Evolutionary conservation across 2,329 filamentous ascomycete genomes (phyloP).

Genomic region (Xylariaceae sp.): DNA sequence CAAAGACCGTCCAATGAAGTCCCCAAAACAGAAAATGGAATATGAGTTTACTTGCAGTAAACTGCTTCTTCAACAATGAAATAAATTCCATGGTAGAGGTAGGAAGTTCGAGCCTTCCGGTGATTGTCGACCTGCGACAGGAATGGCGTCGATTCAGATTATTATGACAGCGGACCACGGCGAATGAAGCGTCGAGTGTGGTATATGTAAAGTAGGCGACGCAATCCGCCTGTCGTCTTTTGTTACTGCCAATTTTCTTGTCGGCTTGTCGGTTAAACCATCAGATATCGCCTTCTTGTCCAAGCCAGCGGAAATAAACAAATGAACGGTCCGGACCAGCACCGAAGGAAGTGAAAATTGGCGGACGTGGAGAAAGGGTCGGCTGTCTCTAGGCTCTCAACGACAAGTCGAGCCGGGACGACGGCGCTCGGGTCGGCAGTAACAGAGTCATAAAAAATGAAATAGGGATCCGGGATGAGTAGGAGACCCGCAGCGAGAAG

Average conservation of each 20-base stretch:
- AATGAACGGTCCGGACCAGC: slow-evolving; percentile 53
- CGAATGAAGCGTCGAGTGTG: slow-evolving; percentile 18
- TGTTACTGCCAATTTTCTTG: slow-evolving; percentile 11
- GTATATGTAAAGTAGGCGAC: slow-evolving; percentile 9
- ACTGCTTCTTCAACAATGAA: slow-evolving; percentile 54
- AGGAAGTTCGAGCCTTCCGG: slow-evolving; percentile 27
- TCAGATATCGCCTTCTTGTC: slow-evolving; percentile 18
- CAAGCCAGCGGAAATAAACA: slow-evolving; percentile 22
- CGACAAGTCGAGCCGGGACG: slow-evolving; percentile 34
- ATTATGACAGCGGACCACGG: slow-evolving; percentile 11
- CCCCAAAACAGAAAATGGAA: slow-evolving; percentile 81
- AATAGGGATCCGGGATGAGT: slow-evolving; percentile 8
- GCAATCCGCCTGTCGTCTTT: slow-evolving; percentile 5
- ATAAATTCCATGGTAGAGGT: slow-evolving; percentile 35
- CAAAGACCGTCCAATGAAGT: slow-evolving; percentile 73
- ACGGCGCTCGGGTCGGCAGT: slow-evolving; percentile 28
- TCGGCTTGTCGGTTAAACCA: slow-evolving; percentile 8
- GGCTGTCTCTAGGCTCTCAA: slow-evolving; percentile 42
- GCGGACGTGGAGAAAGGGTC: slow-evolving; percentile 34
- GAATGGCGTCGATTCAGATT: slow-evolving; percentile 26
- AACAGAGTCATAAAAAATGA: slow-evolving; percentile 38
- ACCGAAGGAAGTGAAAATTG: slow-evolving; percentile 43
- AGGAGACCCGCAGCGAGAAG: slow-evolving; percentile 14
- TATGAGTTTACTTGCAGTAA: slow-evolving; percentile 63
- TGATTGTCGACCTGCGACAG: slow-evolving; percentile 54